Base-by-base conservation (phyloP, 1,284 basidiomycete genomes). In the Boletellus dicymbophilus region DNA sequence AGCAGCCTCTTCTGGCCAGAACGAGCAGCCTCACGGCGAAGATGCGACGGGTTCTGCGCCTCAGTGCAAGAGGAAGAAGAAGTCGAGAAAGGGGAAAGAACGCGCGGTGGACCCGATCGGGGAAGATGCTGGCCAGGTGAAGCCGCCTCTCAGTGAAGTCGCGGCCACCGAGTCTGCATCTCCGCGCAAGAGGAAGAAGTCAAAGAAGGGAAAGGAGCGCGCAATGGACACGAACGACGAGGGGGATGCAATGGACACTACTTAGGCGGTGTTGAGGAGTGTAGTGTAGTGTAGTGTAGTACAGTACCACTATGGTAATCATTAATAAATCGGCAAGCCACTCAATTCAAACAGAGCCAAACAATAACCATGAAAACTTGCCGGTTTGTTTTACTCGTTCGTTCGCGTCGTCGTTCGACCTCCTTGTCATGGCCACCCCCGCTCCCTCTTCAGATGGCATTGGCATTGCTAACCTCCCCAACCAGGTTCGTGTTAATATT, bases 401-500 rank as follows among this genome's bases (percentile, higher is more conserved):
- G 51, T 26, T 55, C 49, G 58, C 43, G 56, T 60, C 49, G 48
- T 49, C 49, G 25, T 53, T 26, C 41, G 51, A 59, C 28, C 18
- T 42, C 26, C 46, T 39, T 53, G 50, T 46, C 58, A 69, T 66
- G 65, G 39, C 67, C 20, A 44, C 59, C 33, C 50, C 58, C 21
- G 53, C 56, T 37, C 62, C 63, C 12, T 50, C 69, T 50, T 70
- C 71, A 54, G 87, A 89, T 70, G 88, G 88, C 58, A 90, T 91
- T 69, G 89, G 89, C 60, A 95, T 94, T 67, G 87, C 87, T 70
- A 98, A 98, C 78, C 80, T 98, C 62, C 96, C 96, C 54, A 98
- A 98, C 81, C 96, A 98, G 85, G 94, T 95, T 46, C 57, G 82
- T 68, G n/a, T n/a, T n/a, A n/a, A n/a, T n/a, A n/a, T n/a, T n/a